Percentiles rank a stretch among this genome's conserved stretches.
Conservation (phyloP, 73 alveolate genomes). For the Paramecium bursaria region DNA sequence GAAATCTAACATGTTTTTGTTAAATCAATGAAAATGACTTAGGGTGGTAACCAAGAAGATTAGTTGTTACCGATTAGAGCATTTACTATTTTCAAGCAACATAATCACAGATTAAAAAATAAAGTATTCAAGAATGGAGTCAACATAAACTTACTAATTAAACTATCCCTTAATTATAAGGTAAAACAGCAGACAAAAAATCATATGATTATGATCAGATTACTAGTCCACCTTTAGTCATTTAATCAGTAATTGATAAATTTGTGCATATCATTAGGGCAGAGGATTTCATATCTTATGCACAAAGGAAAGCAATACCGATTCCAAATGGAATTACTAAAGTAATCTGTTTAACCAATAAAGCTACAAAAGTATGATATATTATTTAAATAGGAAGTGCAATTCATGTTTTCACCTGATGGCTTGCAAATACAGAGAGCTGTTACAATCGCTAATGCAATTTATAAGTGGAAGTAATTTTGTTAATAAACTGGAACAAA, state of each 20-base stretch:
- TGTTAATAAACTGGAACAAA: neutral
- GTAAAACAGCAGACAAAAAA: slow-evolving; percentile 7
- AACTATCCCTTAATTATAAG: slow-evolving; percentile 26
- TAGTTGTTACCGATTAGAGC: neutral
- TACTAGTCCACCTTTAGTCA: slow-evolving; percentile 14
- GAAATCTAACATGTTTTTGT: slow-evolving; percentile 14
- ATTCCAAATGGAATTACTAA: neutral
- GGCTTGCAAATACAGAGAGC: neutral
- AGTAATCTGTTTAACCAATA: slow-evolving; percentile 16
- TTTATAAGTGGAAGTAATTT: neutral
- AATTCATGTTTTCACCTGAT: slow-evolving; percentile 24
- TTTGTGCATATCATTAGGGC: neutral
- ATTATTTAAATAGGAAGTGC: neutral
- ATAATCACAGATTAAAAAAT: neutral
- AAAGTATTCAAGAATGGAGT: slow-evolving; percentile 24
- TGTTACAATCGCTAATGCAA: slow-evolving; percentile 14
- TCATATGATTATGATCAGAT: slow-evolving; percentile 3
- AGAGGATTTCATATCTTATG: neutral
- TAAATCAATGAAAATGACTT: slow-evolving; percentile 22
- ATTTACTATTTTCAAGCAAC: slow-evolving; percentile 14
- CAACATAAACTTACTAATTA: neutral
- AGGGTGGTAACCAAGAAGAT: slow-evolving; percentile 8
- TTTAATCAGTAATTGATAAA: slow-evolving; percentile 32
- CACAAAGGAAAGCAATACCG: neutral
- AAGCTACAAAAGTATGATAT: neutral